phyloP scores from a whole-genome alignment of 257 asterid genomes.

The Solanum ahanhuiri region DNA sequence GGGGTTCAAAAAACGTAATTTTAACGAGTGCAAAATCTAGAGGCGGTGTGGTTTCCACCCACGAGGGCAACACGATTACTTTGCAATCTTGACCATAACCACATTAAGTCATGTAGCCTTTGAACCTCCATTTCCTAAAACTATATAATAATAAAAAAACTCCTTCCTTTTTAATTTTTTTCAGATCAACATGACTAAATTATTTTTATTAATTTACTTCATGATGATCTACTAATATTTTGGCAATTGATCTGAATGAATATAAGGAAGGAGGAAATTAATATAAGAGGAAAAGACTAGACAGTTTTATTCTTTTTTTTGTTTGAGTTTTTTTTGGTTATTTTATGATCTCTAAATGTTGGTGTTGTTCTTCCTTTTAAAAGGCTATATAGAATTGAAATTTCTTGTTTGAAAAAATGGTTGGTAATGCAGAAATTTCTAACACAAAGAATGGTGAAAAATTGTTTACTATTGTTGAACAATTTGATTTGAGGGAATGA shows the following conservation, averaged over 20 bases:
- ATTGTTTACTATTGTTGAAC: background rate
- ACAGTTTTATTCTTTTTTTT: background rate
- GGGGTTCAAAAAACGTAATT: background rate
- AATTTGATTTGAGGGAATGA: background rate
- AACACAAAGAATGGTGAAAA: background rate
- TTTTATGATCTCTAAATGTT: background rate
- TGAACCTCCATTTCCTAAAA: slow-evolving; percentile 22
- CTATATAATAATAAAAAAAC: background rate
- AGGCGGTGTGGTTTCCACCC: slow-evolving; percentile 49
- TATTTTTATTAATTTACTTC: background rate
- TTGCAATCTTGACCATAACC: slow-evolving; percentile 10
- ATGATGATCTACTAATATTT: background rate
- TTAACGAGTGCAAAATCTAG: slow-evolving; percentile 45
- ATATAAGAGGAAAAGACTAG: background rate
- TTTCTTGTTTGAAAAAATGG: background rate
- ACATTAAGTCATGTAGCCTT: slow-evolving; percentile 14
- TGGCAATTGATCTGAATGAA: background rate
- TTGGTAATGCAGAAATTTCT: background rate
- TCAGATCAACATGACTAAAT: slow-evolving; percentile 8
- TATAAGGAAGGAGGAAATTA: slow-evolving; percentile 11
- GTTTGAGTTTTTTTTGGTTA: background rate
- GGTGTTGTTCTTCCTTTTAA: background rate
- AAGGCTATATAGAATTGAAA: background rate
- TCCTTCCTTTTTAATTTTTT: slow-evolving; percentile 5
- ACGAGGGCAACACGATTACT: slow-evolving; percentile 24